Base-by-base conservation (phyloP, 2,329 filamentous ascomycete species). In the Paraconiothyrium sp. region DNA sequence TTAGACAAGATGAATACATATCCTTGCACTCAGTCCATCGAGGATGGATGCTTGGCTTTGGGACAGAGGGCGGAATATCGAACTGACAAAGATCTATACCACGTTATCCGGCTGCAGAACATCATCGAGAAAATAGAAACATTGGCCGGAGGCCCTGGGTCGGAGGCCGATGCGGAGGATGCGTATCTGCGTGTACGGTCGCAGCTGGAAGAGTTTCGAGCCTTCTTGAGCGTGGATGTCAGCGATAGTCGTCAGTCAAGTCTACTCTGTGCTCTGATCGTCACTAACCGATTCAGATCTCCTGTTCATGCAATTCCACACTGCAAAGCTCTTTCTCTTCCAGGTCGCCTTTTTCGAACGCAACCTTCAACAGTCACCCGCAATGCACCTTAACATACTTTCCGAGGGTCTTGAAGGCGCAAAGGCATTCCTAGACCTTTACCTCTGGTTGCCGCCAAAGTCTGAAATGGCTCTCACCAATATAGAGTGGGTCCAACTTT, bases 401-500 rank as follows among this genome's bases (percentile, higher is more conserved):
- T 65, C 62, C 43, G 64, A 61, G 61, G 66, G 72, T 1, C 61
- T 73, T 13, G 72, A 73, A 63, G 64, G 67, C 8, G 69, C 70
- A 20, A 73, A 71, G 35, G 71, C 69, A 2, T 75, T 74, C 57
- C 68, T 78, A 3, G 71, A 76, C n/a, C 61, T 74, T 11, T 79
- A 78, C 41, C 57, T 80, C 5, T 72, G 71, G 48, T 66, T 81
- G 1, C 78, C 78, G 3, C 66, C 72, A 4, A 71, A 73, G 39
- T 68, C 72, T 7, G 79, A 82, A 57, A 69, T 75, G 48, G 66
- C 67, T 1, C 71, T 81, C 20, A 80, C 75, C 39, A 80, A 81
- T 54, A 69, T 76, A 1, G 72, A 80, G 60, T 81, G 79, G 78
- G 69, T 82, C 2, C 79, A 81, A 60, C 56, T 80, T 16, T 77